phyloP scores from a whole-genome alignment of 257 asterid genomes.

The Solanum gracilifrons region DNA sequence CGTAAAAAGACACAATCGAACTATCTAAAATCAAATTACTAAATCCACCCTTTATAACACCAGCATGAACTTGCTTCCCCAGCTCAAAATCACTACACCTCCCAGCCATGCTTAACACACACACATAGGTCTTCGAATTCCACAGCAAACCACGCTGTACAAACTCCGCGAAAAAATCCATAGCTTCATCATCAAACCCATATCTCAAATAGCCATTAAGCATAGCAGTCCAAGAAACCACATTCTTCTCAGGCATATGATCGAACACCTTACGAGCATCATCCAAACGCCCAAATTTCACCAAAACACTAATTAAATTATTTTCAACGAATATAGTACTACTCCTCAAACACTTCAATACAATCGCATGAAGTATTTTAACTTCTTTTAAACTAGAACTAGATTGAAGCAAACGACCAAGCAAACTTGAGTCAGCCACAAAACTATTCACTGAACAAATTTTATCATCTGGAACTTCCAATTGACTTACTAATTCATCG shows the following conservation, averaged over 20 bases:
- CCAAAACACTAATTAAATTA: slow-evolving; percentile 51
- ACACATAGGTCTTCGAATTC: slow-evolving; percentile 67
- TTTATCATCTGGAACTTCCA: neutral
- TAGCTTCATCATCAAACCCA: slow-evolving; percentile 40
- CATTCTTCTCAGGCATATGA: slow-evolving; percentile 51
- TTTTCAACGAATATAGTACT: slow-evolving; percentile 32
- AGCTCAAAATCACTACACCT: slow-evolving; percentile 37
- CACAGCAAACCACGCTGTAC: slow-evolving; percentile 32
- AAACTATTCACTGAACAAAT: neutral
- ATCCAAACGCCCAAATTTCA: slow-evolving; percentile 36
- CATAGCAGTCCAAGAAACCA: slow-evolving; percentile 95
- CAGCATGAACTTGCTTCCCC: slow-evolving; percentile 72
- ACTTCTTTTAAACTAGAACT: slow-evolving; percentile 30
- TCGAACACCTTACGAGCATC: slow-evolving; percentile 71
- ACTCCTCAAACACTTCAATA: slow-evolving; percentile 23
- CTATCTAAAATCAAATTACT: slow-evolving; percentile 53
- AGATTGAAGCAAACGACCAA: slow-evolving; percentile 50
- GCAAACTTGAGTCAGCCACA: slow-evolving; percentile 13
- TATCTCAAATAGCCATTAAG: slow-evolving; percentile 65
- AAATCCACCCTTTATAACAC: slow-evolving; percentile 38
- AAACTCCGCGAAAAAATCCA: slow-evolving; percentile 41
- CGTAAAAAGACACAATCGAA: slow-evolving; percentile 54
- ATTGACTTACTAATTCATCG: neutral
- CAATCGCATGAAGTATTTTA: slow-evolving; percentile 33
- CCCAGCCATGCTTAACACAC: slow-evolving; percentile 52